phyloP scores from a whole-genome alignment of 1,139 yeast species.

The Candida neerlandica region DNA sequence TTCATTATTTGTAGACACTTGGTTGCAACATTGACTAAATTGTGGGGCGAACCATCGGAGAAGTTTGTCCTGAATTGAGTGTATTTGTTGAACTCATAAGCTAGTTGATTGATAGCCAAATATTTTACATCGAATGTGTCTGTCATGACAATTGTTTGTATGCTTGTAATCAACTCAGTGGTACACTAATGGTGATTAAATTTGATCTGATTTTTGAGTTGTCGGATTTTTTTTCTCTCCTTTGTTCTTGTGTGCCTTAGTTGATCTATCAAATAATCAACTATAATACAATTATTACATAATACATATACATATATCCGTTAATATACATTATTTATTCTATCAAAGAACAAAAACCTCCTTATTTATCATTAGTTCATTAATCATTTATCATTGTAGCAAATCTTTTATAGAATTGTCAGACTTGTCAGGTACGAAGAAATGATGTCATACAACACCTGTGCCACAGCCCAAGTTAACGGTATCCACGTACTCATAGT shows the following conservation, averaged over 20 bases:
- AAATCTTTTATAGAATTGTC: conserved; percentile 29
- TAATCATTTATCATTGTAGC: not conserved
- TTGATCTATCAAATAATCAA: too few species aligned
- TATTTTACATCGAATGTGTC: conserved; percentile 13
- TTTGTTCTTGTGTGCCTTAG: too few species aligned
- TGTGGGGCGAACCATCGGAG: not conserved
- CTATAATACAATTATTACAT: too few species aligned
- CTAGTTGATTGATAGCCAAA: conserved; percentile 17
- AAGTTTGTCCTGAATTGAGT: conserved; percentile 4
- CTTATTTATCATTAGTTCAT: too few species aligned
- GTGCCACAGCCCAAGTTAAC: conserved; percentile 72
- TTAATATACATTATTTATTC: conserved; percentile 1
- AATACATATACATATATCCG: too few species aligned
- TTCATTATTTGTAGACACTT: conserved; percentile 22
- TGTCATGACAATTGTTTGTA: not conserved
- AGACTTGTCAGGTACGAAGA: conserved; percentile 58
- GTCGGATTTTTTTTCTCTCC: too few species aligned
- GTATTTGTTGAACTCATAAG: conserved; percentile 17
- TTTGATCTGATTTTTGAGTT: too few species aligned
- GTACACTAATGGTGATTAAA: too few species aligned
- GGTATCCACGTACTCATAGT: conserved; percentile 96
- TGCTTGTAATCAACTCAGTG: too few species aligned
- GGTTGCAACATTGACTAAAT: conserved; percentile 8
- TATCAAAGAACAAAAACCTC: conserved; percentile 16
- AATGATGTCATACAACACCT: conserved; percentile 64